Evolutionary conservation across 2,329 filamentous ascomycete genomes (phyloP), one percentile per base, ranked within the genome.

Genomic region (Bretziella fagacearum): DNA sequence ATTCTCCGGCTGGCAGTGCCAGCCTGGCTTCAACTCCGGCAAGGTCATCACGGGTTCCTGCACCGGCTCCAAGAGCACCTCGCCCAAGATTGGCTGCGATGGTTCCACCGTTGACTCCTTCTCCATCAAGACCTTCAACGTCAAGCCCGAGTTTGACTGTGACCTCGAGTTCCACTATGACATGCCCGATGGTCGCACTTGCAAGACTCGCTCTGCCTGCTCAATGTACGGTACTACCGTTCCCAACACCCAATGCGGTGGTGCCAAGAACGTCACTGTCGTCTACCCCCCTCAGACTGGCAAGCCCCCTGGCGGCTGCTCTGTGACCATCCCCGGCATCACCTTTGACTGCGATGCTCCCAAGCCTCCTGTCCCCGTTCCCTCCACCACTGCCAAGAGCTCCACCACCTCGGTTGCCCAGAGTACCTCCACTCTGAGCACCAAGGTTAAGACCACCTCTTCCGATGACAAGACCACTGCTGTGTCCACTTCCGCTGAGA

Each of bases 161-260:
- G 77, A 87, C 53, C 66, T 96, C 46, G 78, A 89, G 63, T 85
- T 94, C 67, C 73, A 84, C 68, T 95, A 89, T 65, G 72, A 69
- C 57, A 93, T 95, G 85, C 72, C 77, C 2, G 84, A 89, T 60
- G 83, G 83, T 55, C 79, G 75, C 11, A 74, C 63, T 51, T 96
- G 89, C 77, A 89, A 83, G 67, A 81, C 93, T 56, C 77, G 74
- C 52, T 67, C 73, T 54, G 59, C 69, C 45, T 93, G 84, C 73
- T 74, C 69, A 53, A 66, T 70, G 47, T 66, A 70, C 13, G 84
- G 84, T 56, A 79, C 76, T 50, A 73, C 71, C 40, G 70, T 95
- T 56, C 65, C 75, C 64, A 95, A 95, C 73, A 75, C 68, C 52
- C 85, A 95, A 71, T 96, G 89, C 61, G 89, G 86, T 74, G 87